Conservation (phyloP, 1,139 yeast species). For the Citeromyces siamensis region DNA sequence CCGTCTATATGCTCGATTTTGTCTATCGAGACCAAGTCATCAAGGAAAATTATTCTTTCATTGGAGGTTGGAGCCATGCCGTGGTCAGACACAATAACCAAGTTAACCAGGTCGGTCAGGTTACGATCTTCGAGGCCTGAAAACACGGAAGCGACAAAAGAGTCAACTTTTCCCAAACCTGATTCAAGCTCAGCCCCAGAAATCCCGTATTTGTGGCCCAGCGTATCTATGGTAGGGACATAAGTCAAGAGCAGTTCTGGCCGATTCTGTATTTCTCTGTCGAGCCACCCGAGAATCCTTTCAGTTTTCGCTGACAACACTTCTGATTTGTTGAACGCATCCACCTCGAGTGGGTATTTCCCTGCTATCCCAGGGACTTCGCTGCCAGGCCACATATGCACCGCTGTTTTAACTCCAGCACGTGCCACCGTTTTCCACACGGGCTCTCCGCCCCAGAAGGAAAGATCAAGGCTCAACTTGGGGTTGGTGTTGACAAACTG, state of each 20-base stretch:
- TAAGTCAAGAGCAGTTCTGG: conserved; percentile 77
- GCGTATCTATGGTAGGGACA: conserved; percentile 68
- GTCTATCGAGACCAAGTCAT: conserved; percentile 46
- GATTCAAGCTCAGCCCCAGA: conserved; percentile 40
- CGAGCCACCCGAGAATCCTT: conserved; percentile 57
- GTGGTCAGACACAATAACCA: conserved; percentile 77
- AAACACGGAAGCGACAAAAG: conserved; percentile 37
- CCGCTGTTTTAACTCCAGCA: conserved; percentile 59
- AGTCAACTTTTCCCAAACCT: conserved; percentile 55
- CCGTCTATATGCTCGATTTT: conserved; percentile 60
- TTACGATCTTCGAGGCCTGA: conserved; percentile 39
- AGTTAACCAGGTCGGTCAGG: conserved; percentile 51
- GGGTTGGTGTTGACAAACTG: conserved; percentile 59
- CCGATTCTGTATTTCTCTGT: conserved; percentile 34
- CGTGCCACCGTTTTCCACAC: conserved; percentile 66
- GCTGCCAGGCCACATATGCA: conserved; percentile 97
- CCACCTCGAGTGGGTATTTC: conserved; percentile 38
- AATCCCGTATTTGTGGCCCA: conserved; percentile 66
- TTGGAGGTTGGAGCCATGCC: conserved; percentile 88
- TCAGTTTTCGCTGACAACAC: conserved; percentile 40
- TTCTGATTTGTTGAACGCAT: conserved; percentile 55
- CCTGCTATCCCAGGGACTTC: conserved; percentile 45
- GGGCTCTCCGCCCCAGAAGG: conserved; percentile 90
- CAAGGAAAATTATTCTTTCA: conserved; percentile 50
- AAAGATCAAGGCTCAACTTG: conserved; percentile 40